Evolutionary conservation across 495 filamentous ascomycete genomes (phyloP), one percentile per base, ranked within the genome.

Genomic region (Podospora bellae-mahoneyi): DNA sequence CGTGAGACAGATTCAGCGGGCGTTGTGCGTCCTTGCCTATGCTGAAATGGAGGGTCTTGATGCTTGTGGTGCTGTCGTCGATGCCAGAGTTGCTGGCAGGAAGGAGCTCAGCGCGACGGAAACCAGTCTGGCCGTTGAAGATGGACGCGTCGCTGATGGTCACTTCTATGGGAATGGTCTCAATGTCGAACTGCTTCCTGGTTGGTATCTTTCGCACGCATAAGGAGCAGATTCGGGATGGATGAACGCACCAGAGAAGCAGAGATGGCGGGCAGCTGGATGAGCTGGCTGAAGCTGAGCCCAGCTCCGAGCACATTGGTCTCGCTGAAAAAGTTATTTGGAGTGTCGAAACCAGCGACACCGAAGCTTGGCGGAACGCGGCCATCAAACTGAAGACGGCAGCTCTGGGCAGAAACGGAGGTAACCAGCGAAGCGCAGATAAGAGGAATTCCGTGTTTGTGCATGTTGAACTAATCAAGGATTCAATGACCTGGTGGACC

Each of bases 41-140:
- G 60, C 79, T 83, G 69, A 84, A 84, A 72, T 84, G 83, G 19
- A 84, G 74, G 0, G 82, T 81, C 59, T 83, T 83, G 65, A 79
- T 65, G 44, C 80, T 81, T 3, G 74, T 65, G 9, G 80, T 82
- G 60, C 80, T 82, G 0, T 70, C 61, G 39, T 85, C 83, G 19
- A 77, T 74, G 65, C 82, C 83, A 58, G 76, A 74, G 69, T 83
- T 84, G 64, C 76, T 77, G 0, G 73, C 76, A 16, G 78, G 80
- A 18, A 83, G 67, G 55, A 84, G 75, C 69, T 85, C 83, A 18
- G 81, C 78, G 56, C 83, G 78, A 34, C 83, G 83, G 73, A 84
- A 84, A 44, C 81, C 83, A 10, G 69, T 73, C 69, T 85, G 82
- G 48, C 73, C 67, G 66, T 79, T 80, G 68, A 85, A 84, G 69